These are phyloP conservation scores for Apiotrichum siamense DNA, from an alignment of 1,284 basidiomycete species.

Conservation along the genomic window DNA sequence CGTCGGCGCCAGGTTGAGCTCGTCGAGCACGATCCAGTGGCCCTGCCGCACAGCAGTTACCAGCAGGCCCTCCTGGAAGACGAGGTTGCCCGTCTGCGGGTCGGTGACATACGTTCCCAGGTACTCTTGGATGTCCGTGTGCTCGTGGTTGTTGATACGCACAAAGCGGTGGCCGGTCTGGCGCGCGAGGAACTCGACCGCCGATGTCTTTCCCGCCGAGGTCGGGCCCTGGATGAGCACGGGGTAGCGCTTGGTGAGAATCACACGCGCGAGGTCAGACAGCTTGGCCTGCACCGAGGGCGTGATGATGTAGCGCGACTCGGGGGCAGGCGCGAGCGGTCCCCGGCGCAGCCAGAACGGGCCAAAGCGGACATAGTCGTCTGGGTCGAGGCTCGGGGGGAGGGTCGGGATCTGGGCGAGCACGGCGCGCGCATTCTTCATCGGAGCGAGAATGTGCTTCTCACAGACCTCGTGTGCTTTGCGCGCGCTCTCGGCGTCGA, in stretches of 20 bases:
- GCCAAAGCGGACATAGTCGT: slow-evolving; percentile 74
- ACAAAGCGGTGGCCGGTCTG: slow-evolving; percentile 93
- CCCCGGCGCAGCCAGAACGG: slow-evolving; percentile 87
- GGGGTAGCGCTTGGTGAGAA: slow-evolving; percentile 82
- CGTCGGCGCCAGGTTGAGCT: slow-evolving; percentile 94
- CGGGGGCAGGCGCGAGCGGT: slow-evolving; percentile 52
- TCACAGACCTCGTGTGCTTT: slow-evolving; percentile 66
- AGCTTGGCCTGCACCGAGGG: slow-evolving; percentile 95
- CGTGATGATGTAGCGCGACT: slow-evolving; percentile 83
- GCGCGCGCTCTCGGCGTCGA: slow-evolving; percentile 69
- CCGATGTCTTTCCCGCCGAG: slow-evolving; percentile 94
- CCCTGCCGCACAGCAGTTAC: slow-evolving; percentile 87
- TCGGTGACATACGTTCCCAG: slow-evolving; percentile 95
- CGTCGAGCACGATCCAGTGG: slow-evolving; percentile 98
- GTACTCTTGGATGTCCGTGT: slow-evolving; percentile 99
- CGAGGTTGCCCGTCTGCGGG: slow-evolving; percentile 80
- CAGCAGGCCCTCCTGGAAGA: slow-evolving; percentile 89
- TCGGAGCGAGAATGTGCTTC: slow-evolving; percentile 71
- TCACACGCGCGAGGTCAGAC: slow-evolving; percentile 83
- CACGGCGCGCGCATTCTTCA: slow-evolving; percentile 73
- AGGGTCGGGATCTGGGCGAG: slow-evolving; percentile 61
- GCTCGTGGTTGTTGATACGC: slow-evolving; percentile 99
- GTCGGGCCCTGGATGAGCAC: slow-evolving; percentile 98
- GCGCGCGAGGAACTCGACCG: slow-evolving; percentile 90
- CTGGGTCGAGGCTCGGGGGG: slow-evolving; percentile 53